Base-by-base conservation (phyloP, 1,139 yeast species). In the Candida albicans region DNA sequence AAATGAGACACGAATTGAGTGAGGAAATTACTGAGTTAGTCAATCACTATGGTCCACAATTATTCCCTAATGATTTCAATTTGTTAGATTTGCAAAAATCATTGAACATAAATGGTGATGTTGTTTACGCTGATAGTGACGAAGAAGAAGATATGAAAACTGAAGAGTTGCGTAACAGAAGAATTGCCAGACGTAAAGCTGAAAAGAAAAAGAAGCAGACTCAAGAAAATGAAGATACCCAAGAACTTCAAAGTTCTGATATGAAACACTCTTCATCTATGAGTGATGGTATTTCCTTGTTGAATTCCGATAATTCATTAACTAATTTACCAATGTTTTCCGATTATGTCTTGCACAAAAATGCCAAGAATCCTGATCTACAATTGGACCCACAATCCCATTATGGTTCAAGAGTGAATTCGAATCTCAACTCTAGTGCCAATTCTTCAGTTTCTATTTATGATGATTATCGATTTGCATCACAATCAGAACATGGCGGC, bases 271-370 rank as follows among this genome's bases (percentile, higher is more conserved):
- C 73, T 4, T 63, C 73, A 2, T 68, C 76, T 1, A 63, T 70
- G 13, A 75, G 82, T 3, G 81, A 78, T 52, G 82, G 81, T 36
- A 66, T 78, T 39, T 77, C 84, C 1, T 61, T 80, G 37, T 68
- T 79, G 57, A 74, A 73, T 51, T 76, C 83, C 3, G 79, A 73
- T 45, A 71, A 71, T 43, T 78, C 81, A 4, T 70, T 75, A 48
- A 77, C 83, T 6, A 74, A 79, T 52, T 75, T 80, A 40, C 84
- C 84, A 0, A 62, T 79, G 66, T 78, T 79, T 50, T 73, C 79
- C 12, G 79, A 73, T 49, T 73, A 72, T 47, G 62, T 58, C 18
- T 62, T 73, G 46, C 73, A 70, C 51, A 62, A 56, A 49, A 70
- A 70, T 52, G 67, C 61, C 10, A 60, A 53, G 42, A 62, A 64